Evolutionary conservation across 106 monocot species (phyloP).

Genomic region (Dendrobium catenatum): DNA sequence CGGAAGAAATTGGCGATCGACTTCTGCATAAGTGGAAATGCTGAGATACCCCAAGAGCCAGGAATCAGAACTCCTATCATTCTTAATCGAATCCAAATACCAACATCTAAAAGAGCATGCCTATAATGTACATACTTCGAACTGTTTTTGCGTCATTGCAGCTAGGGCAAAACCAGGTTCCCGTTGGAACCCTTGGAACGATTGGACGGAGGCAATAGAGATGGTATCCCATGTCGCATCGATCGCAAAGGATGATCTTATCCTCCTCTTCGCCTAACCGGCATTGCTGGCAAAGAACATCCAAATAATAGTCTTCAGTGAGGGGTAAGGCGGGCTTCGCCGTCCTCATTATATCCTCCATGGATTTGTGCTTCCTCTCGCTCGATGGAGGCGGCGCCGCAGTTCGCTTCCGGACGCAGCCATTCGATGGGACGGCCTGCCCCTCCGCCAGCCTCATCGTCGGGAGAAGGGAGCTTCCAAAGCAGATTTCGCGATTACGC

Average conservation of each 20-base stretch:
- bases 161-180: conserved; percentile 71
- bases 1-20: conserved; percentile 85
- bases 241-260: conserved; percentile 71
- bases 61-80: not conserved
- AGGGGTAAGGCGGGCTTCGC: conserved; percentile 27
- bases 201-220: conserved; percentile 75
- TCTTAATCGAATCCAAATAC: not conserved
- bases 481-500: not conserved
- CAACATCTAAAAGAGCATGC: conserved; percentile 11
- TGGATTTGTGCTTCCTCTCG: conserved; percentile 38
- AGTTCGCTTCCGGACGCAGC: conserved; percentile 50
- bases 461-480: not conserved
- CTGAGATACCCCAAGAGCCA: conserved; percentile 27
- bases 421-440: conserved; percentile 5
- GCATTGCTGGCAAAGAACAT: conserved; percentile 67
- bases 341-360: conserved; percentile 57
- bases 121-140: conserved; percentile 13
- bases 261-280: conserved; percentile 55
- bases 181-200: conserved; percentile 59
- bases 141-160: conserved; percentile 16
- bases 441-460: not conserved
- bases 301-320: conserved; percentile 35
- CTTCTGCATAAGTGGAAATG: conserved; percentile 70
- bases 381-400: conserved; percentile 36
- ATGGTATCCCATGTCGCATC: conserved; percentile 73